Evolutionary conservation across 2,329 filamentous ascomycete genomes (phyloP).

Genomic region (Trichophyton benhamiae): DNA sequence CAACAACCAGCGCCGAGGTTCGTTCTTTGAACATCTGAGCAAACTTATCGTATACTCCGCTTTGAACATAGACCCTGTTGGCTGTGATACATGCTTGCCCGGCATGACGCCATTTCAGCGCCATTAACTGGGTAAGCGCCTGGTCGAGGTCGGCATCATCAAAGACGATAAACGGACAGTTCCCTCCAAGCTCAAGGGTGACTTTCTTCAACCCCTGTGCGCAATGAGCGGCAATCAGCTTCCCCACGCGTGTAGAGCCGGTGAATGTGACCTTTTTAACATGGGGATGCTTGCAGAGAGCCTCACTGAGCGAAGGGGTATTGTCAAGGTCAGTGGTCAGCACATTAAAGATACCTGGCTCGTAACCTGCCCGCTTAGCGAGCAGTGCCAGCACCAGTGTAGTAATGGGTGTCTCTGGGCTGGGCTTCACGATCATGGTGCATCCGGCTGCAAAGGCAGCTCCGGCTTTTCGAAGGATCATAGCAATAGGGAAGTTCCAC

Average conservation of each 20-base stretch:
- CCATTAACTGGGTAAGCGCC: conserved; percentile 21
- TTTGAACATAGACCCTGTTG: conserved; percentile 28
- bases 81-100: conserved; percentile 29
- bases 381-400: conserved; percentile 23
- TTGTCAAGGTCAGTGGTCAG: conserved; percentile 24
- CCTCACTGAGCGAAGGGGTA: conserved; percentile 22
- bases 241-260: conserved; percentile 24
- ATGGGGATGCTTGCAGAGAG: conserved; percentile 21
- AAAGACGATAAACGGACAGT: conserved; percentile 32
- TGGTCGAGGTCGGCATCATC: conserved; percentile 30
- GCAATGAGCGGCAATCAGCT: conserved; percentile 25
- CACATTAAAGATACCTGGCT: conserved; percentile 25
- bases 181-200: conserved; percentile 36
- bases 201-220: conserved; percentile 31
- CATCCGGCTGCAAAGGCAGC: conserved; percentile 30
- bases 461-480: conserved; percentile 41
- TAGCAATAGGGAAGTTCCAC: conserved; percentile 77
- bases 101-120: conserved; percentile 24
- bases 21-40: conserved; percentile 42
- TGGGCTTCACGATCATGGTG: conserved; percentile 28
- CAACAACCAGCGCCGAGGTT: conserved; percentile 43
- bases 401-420: conserved; percentile 26
- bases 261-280: conserved; percentile 27
- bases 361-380: conserved; percentile 25
- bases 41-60: conserved; percentile 38